Evolutionary conservation across 345 rosid genomes (phyloP), one percentile per base, ranked within the genome.

Genomic region (Odontarrhena argentea): DNA sequence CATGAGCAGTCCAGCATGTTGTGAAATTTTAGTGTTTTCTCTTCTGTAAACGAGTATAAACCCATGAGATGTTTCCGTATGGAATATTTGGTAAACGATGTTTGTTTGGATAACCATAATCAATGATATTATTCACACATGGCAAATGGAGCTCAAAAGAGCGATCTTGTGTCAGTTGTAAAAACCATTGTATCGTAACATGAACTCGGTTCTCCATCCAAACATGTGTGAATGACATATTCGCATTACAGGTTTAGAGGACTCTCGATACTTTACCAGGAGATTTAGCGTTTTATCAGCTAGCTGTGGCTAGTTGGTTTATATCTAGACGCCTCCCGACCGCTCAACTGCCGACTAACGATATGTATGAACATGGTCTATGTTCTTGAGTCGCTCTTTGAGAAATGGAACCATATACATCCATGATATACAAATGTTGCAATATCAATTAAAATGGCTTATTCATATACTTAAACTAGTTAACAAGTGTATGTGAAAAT

Each of bases 361-460:
- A n/a, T 14, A 13, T 36, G 9, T 36, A 4, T 36, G 28, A 47
- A 47, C 51, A 48, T 57, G 63, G 47, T 40, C 6, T 10, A 7
- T 41, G 52, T 55, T 24, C 18, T 45, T 25, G 63, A 2, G 56
- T 15, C 40, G 47, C 25, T 48, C 32, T 11, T 18, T 47, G 28
- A 10, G 57, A 14, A 7, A 48, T 8, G 65, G 7, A 57, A 56
- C 63, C 12, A 5, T 37, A 12, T 57, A 40, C 64, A 68, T 18
- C 57, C 49, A 26, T 67, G 26, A 11, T 50, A 38, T 67, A 50
- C 24, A 2, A 2, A 38, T 48, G 50, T 60, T 58, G 48, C 25
- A 25, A 1, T 41, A 26, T 32, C 5, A 41, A 1, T n/a, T 25
- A 4, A 38, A 38, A 14, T 11, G 0, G 4, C 9, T 5, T 6